Evolutionary conservation across 768 basidiomycete genomes (phyloP).

Genomic region (Xerocomus spinulosus): DNA sequence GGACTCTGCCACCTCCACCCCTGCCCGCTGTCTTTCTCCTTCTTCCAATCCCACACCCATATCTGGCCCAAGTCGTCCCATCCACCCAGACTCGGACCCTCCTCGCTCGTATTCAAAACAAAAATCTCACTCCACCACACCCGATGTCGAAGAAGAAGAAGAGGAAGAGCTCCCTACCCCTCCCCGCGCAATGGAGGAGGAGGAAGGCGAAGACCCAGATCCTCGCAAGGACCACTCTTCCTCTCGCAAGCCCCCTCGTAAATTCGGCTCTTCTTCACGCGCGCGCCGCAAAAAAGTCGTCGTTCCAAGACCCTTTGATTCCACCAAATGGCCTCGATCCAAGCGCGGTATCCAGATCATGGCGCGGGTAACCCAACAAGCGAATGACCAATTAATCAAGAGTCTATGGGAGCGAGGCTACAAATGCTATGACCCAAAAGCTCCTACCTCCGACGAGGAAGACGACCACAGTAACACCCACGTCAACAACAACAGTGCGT

Average conservation of each 20-base stretch:
- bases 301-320: slow-evolving; percentile 19
- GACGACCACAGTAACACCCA: slow-evolving; percentile 2
- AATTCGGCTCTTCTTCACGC: background rate
- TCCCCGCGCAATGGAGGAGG: slow-evolving; percentile 58
- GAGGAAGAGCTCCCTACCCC: slow-evolving; percentile 42
- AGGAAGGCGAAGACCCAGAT: slow-evolving; percentile 44
- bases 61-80: slow-evolving; percentile 8
- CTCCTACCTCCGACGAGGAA: slow-evolving; percentile 21
- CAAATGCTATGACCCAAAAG: slow-evolving; percentile 18
- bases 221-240: slow-evolving; percentile 13
- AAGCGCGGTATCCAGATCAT: slow-evolving; percentile 8
- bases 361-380: background rate
- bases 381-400: slow-evolving; percentile 1
- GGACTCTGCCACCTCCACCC: slow-evolving; percentile 15
- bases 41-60: background rate
- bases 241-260: slow-evolving; percentile 6
- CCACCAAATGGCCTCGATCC: slow-evolving; percentile 13
- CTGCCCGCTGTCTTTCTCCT: slow-evolving; percentile 4
- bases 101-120: background rate
- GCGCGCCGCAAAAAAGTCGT: slow-evolving; percentile 8
- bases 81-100: background rate
- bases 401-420: slow-evolving; percentile 14
- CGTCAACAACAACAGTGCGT: slow-evolving; percentile 1
- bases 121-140: slow-evolving; percentile 13
- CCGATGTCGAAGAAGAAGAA: slow-evolving; percentile 36